phyloP scores from a whole-genome alignment of 2,329 filamentous ascomycete species.

The Fusarium coffeatum region DNA sequence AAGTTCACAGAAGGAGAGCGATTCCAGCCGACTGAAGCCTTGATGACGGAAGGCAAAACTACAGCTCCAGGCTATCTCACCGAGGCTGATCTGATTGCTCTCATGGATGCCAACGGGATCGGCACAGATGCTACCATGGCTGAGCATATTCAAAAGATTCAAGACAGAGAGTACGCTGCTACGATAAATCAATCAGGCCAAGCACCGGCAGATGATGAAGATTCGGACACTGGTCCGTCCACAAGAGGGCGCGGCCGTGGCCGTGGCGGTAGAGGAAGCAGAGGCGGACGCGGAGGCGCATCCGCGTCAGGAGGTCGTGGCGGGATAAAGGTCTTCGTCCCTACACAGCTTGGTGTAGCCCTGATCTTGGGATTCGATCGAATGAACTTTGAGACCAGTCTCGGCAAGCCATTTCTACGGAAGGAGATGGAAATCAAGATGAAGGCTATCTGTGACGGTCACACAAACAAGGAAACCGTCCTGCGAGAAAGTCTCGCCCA shows the following conservation, averaged over 20 bases:
- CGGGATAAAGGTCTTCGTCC: slow-evolving; percentile 86
- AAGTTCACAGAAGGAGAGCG: slow-evolving; percentile 81
- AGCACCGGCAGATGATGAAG: slow-evolving; percentile 54
- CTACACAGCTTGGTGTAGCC: slow-evolving; percentile 89
- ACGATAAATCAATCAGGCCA: slow-evolving; percentile 63
- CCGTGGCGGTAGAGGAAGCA: slow-evolving; percentile 56
- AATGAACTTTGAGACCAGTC: slow-evolving; percentile 90
- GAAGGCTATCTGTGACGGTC: slow-evolving; percentile 95
- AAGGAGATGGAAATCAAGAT: slow-evolving; percentile 99
- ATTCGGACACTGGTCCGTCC: slow-evolving; percentile 52
- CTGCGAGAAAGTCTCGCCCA: slow-evolving; percentile 85
- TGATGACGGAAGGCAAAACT: slow-evolving; percentile 92
- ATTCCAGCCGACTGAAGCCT: slow-evolving; percentile 89
- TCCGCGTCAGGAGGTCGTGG: slow-evolving; percentile 58
- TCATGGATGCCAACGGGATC: slow-evolving; percentile 99
- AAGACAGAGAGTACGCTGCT: slow-evolving; percentile 86
- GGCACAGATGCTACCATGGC: slow-evolving; percentile 99
- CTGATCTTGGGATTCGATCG: slow-evolving; percentile 94
- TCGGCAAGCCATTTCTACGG: slow-evolving; percentile 94
- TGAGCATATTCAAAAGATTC: slow-evolving; percentile 96
- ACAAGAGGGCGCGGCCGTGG: slow-evolving; percentile 62
- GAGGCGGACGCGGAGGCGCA: slow-evolving; percentile 54
- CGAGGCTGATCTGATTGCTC: slow-evolving; percentile 91
- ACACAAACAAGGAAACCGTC: slow-evolving; percentile 77
- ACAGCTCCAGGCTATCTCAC: slow-evolving; percentile 86